phyloP scores from a whole-genome alignment of 169 alveolate species.

The Plasmodium knowlesi region DNA sequence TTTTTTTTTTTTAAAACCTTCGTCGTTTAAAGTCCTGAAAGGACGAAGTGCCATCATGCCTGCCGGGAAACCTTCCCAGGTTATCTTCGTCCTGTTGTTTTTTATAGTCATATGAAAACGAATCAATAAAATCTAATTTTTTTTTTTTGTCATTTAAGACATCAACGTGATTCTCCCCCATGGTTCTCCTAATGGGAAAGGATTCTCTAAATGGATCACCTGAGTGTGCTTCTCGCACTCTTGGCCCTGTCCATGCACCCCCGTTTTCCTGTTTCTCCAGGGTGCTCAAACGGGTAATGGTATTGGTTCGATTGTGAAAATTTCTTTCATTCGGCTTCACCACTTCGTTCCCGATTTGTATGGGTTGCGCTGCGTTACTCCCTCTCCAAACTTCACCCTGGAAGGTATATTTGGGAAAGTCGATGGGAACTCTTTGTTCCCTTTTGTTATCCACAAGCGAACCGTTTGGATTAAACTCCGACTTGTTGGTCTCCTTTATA shows the following conservation, averaged over 20 bases:
- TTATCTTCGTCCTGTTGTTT: slow-evolving; percentile 18
- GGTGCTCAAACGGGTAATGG: slow-evolving; percentile 1
- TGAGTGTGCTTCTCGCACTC: background rate
- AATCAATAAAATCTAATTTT: slow-evolving; percentile 47
- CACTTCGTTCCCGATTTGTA: background rate
- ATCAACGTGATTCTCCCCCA: background rate
- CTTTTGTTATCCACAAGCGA: background rate
- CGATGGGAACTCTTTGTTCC: background rate
- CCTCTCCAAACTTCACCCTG: background rate
- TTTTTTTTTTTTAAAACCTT: slow-evolving; percentile 12
- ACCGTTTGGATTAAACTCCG: background rate
- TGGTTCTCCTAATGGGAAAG: background rate
- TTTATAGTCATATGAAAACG: slow-evolving; percentile 51
- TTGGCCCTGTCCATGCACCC: background rate
- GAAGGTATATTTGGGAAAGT: background rate
- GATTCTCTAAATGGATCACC: background rate
- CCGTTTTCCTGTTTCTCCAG: background rate
- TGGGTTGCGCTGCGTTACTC: background rate
- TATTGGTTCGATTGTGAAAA: background rate
- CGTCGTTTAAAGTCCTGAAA: slow-evolving; percentile 63
- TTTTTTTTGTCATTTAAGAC: slow-evolving; percentile 54
- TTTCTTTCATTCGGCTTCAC: background rate
- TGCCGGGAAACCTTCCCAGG: background rate
- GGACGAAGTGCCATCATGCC: background rate
- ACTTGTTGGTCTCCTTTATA: slow-evolving; percentile 5